These are phyloP conservation scores for Wickerhamiella sorbophila DNA, from an alignment of 805 yeast species.

Conservation along the genomic window DNA sequence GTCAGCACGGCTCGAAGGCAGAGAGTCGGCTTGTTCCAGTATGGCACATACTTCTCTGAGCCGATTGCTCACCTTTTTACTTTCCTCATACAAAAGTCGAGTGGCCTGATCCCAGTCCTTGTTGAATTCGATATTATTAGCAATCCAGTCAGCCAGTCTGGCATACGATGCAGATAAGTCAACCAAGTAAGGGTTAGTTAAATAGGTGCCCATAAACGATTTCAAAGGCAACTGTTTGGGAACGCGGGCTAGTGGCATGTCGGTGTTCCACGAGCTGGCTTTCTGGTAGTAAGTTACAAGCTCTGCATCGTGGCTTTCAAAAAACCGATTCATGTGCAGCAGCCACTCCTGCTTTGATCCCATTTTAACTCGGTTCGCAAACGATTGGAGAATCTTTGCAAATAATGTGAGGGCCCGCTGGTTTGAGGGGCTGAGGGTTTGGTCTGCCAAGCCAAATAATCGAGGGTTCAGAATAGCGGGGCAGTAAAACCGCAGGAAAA, in stretches of 20 bases:
- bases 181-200: conserved; percentile 25
- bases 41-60: conserved; percentile 3
- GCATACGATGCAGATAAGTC: conserved; percentile 24
- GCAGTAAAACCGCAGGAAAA: conserved; percentile 73
- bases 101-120: conserved; percentile 9
- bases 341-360: conserved; percentile 78
- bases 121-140: neutral
- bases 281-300: conserved; percentile 56
- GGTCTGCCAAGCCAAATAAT: conserved; percentile 53
- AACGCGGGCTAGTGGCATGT: conserved; percentile 14
- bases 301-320: conserved; percentile 42
- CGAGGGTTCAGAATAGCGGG: conserved; percentile 90
- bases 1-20: conserved; percentile 1
- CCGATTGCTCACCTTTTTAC: conserved; percentile 8
- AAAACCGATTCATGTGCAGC: conserved; percentile 52
- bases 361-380: conserved; percentile 64
- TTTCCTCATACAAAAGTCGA: conserved; percentile 7
- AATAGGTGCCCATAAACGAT: conserved; percentile 19
- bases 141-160: conserved; percentile 15
- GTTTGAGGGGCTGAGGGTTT: conserved; percentile 54
- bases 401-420: conserved; percentile 70
- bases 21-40: conserved; percentile 20
- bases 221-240: conserved; percentile 16
- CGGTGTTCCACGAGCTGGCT: conserved; percentile 31
- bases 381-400: conserved; percentile 58